These are phyloP conservation scores for Biscutella laevigata DNA, from an alignment of 441 rosid genomes.

Conservation along the genomic window DNA sequence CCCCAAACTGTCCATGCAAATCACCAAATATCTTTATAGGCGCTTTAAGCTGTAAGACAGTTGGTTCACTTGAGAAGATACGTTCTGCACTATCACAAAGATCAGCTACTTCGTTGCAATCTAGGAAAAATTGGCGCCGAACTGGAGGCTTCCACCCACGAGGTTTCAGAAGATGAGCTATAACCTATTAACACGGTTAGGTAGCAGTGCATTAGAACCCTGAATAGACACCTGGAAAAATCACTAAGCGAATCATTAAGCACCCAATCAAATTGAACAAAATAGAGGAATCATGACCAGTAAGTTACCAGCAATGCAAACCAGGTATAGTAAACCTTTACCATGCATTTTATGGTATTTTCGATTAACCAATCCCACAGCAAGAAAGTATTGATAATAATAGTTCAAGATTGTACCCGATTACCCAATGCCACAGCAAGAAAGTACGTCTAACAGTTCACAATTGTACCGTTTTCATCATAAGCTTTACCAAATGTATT, in stretches of 20 bases:
- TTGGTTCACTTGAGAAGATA: conserved; percentile 84
- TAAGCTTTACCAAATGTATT: background rate
- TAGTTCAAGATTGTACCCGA: no score
- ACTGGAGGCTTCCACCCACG: conserved; percentile 99
- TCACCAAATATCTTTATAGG: conserved; percentile 99
- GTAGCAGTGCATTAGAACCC: background rate
- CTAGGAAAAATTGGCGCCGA: conserved; percentile 94
- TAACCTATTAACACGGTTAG: conserved; percentile 40
- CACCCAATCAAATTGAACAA: background rate
- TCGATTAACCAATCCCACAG: background rate
- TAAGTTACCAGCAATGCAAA: background rate
- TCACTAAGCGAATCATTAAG: background rate
- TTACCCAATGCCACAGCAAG: background rate
- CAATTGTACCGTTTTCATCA: background rate
- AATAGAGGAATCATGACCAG: background rate
- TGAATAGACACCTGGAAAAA: background rate
- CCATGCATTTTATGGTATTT: background rate
- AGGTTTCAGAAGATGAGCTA: conserved; percentile 93
- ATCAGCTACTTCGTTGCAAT: conserved; percentile 97
- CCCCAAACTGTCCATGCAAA: conserved; percentile 98
- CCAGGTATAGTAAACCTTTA: background rate
- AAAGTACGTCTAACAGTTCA: background rate
- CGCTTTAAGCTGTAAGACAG: conserved; percentile 85
- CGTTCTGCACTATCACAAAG: conserved; percentile 92
- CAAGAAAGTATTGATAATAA: no score